Percentiles rank a stretch among this genome's conserved stretches.
These are phyloP conservation scores for Tephrocybe rancida DNA, from an alignment of 768 basidiomycete species.

Conservation along the genomic window DNA sequence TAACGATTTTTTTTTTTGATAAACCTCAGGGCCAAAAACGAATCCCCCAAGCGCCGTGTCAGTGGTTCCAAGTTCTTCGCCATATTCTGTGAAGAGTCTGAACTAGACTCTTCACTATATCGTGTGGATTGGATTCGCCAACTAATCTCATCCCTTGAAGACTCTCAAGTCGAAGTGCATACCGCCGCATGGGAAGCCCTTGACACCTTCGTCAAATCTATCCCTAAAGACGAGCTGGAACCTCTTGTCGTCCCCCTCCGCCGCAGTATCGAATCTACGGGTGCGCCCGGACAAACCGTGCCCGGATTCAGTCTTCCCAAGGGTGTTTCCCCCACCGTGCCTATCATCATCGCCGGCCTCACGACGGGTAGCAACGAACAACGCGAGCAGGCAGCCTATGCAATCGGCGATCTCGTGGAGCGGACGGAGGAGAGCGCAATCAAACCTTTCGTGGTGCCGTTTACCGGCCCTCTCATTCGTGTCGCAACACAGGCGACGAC, in stretches of 20 bases:
- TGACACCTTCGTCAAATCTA: conserved; percentile 85
- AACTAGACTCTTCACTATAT: conserved; percentile 82
- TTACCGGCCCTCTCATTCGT: conserved; percentile 94
- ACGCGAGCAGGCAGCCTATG: conserved; percentile 92
- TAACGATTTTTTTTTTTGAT: background rate
- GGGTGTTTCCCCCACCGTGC: conserved; percentile 81
- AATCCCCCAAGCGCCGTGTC: conserved; percentile 68
- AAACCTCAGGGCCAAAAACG: conserved; percentile 73
- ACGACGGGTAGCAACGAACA: conserved; percentile 95
- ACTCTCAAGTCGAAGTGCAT: conserved; percentile 72
- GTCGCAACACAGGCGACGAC: conserved; percentile 89
- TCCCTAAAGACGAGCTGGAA: conserved; percentile 93
- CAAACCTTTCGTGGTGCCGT: conserved; percentile 94
- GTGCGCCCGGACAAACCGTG: conserved; percentile 73
- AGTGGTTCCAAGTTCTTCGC: conserved; percentile 80
- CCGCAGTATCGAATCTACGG: conserved; percentile 83
- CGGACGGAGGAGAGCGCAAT: conserved; percentile 79
- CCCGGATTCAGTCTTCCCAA: conserved; percentile 88
- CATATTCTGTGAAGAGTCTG: conserved; percentile 81
- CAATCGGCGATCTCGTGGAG: conserved; percentile 94
- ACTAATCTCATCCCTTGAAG: conserved; percentile 81
- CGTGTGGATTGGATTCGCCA: conserved; percentile 95
- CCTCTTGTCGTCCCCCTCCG: conserved; percentile 88
- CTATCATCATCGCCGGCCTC: conserved; percentile 89
- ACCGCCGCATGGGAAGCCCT: conserved; percentile 82